phyloP scores from a whole-genome alignment of 2,329 filamentous ascomycete species.

The Pyricularia sp. region DNA sequence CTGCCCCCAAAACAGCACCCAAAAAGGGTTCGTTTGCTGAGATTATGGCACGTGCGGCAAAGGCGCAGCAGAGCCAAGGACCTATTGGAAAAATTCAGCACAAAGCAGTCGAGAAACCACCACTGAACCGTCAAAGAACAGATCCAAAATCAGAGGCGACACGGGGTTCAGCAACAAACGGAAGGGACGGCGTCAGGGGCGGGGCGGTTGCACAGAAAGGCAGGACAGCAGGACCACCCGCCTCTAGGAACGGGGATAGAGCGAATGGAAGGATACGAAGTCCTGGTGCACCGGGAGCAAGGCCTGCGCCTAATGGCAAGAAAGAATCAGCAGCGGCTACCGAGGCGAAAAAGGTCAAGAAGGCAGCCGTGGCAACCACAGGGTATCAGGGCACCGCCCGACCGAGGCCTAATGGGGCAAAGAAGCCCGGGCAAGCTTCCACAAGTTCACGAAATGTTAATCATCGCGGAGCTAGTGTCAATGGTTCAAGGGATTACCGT shows the following conservation, averaged over 20 bases:
- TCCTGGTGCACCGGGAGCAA: background rate
- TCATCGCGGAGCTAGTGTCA: constrained; percentile 9
- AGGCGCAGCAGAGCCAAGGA: constrained; percentile 51
- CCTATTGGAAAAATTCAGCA: constrained; percentile 65
- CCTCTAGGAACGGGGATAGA: background rate
- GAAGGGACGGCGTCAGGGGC: background rate
- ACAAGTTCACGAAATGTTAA: background rate
- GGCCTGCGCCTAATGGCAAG: constrained; percentile 11
- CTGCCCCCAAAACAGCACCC: constrained; percentile 34
- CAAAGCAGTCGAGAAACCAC: constrained; percentile 59
- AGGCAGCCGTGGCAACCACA: constrained; percentile 51
- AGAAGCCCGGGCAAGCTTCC: constrained; percentile 19
- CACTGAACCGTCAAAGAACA: constrained; percentile 44
- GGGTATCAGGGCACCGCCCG: constrained; percentile 58
- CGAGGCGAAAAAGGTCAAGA: constrained; percentile 51
- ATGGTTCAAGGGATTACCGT: constrained; percentile 9
- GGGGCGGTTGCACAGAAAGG: background rate
- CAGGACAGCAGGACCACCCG: background rate
- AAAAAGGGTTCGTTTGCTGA: constrained; percentile 70
- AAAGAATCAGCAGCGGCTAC: constrained; percentile 17
- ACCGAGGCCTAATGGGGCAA: constrained; percentile 35
- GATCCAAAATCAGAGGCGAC: constrained; percentile 33
- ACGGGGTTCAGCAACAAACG: constrained; percentile 9
- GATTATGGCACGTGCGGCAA: constrained; percentile 63
- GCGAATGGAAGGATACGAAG: background rate